These are phyloP conservation scores for Aspergillus pseudoviridinutans DNA, from an alignment of 2,329 filamentous ascomycete genomes.

Conservation along the genomic window DNA sequence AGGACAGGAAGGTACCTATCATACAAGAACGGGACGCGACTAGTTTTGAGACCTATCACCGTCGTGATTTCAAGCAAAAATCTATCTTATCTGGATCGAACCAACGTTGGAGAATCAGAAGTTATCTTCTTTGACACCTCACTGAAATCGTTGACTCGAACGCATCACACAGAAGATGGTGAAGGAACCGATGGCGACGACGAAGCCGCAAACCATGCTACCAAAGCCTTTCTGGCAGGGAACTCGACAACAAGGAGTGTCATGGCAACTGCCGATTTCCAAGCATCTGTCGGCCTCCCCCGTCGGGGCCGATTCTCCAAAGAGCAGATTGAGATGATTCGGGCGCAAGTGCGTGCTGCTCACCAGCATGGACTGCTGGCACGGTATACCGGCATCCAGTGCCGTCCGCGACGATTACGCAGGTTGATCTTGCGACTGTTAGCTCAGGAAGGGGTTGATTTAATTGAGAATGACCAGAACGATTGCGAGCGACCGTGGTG, in stretches of 20 bases:
- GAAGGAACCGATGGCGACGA: not conserved
- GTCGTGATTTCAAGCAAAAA: constrained; percentile 19
- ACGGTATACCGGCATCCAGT: constrained; percentile 14
- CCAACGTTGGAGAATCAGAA: not conserved
- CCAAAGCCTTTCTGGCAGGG: not conserved
- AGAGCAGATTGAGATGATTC: constrained; percentile 15
- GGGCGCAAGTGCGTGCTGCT: constrained; percentile 14
- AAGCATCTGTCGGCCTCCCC: constrained; percentile 9
- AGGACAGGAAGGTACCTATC: constrained; percentile 20
- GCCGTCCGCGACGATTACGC: constrained; percentile 1
- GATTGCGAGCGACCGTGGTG: constrained; percentile 6
- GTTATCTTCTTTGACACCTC: not conserved
- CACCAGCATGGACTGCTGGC: constrained; percentile 12
- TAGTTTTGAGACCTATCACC: constrained; percentile 21
- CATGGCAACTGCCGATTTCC: constrained; percentile 13
- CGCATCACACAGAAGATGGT: not conserved
- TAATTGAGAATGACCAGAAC: constrained; percentile 15
- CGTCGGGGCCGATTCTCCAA: constrained; percentile 14
- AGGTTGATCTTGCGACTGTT: constrained; percentile 12
- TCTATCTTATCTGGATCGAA: not conserved
- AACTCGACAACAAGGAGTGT: not conserved
- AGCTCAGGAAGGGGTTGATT: constrained; percentile 16
- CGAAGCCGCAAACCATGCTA: not conserved
- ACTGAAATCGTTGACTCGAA: not conserved
- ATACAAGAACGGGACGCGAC: constrained; percentile 15